Evolutionary conservation across 202 grass and related monocot species (phyloP), one percentile per base, ranked within the genome.

Genomic region (Musa balbisiana): DNA sequence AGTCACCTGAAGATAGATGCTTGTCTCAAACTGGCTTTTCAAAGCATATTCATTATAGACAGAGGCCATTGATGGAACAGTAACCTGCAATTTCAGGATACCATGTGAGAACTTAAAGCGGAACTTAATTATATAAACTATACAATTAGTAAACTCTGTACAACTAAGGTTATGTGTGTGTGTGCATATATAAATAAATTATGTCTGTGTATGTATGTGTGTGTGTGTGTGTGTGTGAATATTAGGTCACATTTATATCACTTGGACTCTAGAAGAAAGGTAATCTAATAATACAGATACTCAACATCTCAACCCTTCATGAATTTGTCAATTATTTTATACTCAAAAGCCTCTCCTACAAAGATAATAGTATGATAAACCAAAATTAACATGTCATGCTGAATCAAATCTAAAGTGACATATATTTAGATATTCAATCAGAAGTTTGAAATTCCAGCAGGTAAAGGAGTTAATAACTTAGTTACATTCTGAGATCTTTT

Each of bases 31-130:
- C 82, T 98, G 95, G 64, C 95, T 98, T 88, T 98, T 98, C 55
- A 98, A 82, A 71, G 95, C 95, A 76, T 92, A 98, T 64, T 98
- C 95, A 74, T 98, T 98, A 83, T 85, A 98, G 75, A 98, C 95
- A 69, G 95, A 98, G 54, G 95, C 95, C 83, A 99, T 51, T 0
- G 95, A 99, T 78, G 95, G 95, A 74, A 99, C 95, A 65, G 91
- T 94, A 73, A 99, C 82, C 95, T 99, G 82, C 64, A 91, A 71
- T 80, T 70, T 67, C 55, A 87, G 51, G 80, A 65, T 25, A 77
- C 51, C 64, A 79, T 11, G 13, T 49, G 8, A 79, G 53, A 23
- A 63, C 22, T 49, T 49, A 49, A 66, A 10, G 63, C 19, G 1
- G 20, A 9, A 76, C 63, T 23, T 29, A 10, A 73, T 51, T n/a